A percentile compares a stretch with the other conserved stretches of the same genome.
Evolutionary conservation across 139 green algal genomes (phyloP).

Genomic region (Pseudopediastrum boryanum): DNA sequence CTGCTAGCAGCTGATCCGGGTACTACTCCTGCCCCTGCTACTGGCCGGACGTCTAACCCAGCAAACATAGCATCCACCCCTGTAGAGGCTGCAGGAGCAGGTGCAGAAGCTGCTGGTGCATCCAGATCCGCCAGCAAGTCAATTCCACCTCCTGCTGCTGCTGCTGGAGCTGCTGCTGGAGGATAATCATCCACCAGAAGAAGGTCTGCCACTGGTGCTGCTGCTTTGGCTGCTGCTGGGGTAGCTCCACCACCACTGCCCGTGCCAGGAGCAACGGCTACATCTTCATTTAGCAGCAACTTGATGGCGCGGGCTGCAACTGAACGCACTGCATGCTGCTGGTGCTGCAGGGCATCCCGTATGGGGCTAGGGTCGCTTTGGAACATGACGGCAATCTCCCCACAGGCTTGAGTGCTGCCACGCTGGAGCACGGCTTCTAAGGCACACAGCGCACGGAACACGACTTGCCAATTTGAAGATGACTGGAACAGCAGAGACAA

Average conservation of each 20-base stretch:
- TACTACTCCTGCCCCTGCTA: background rate
- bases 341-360: constrained; percentile 18
- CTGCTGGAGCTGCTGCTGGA: background rate
- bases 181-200: constrained; percentile 12
- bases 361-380: constrained; percentile 60
- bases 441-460: constrained; percentile 72
- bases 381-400: constrained; percentile 80
- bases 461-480: constrained; percentile 71
- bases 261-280: background rate
- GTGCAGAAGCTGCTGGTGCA: background rate
- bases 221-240: constrained; percentile 3
- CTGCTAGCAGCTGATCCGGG: no score
- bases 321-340: constrained; percentile 16
- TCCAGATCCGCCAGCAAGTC: constrained; percentile 25
- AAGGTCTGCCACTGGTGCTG: background rate
- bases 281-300: constrained; percentile 28
- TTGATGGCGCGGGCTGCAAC: constrained; percentile 18
- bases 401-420: constrained; percentile 55
- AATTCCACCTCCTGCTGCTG: constrained; percentile 14
- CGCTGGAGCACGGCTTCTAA: constrained; percentile 72
- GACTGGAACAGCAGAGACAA: background rate
- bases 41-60: background rate
- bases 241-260: background rate
- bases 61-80: background rate
- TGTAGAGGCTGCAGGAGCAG: background rate